Evolutionary conservation across 768 basidiomycete genomes (phyloP).

Genomic region (Suillus lakei): DNA sequence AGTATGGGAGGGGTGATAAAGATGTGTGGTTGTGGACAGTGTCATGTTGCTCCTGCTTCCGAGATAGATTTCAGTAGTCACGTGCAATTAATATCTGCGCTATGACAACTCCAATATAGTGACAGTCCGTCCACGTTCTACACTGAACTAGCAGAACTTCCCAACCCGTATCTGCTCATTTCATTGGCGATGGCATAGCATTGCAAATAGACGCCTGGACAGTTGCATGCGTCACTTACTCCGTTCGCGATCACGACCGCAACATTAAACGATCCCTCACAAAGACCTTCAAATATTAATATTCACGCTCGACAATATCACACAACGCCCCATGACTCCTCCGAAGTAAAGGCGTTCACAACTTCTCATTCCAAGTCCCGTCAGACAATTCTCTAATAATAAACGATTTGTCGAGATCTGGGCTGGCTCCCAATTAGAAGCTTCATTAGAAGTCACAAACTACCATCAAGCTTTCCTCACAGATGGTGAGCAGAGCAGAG

Average conservation of each 20-base stretch:
- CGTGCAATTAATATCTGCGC: too few species aligned
- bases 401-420: constrained; percentile 68
- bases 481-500: constrained; percentile 49
- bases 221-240: constrained; percentile 48
- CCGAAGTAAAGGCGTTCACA: constrained; percentile 44
- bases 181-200: constrained; percentile 32
- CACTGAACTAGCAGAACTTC: constrained; percentile 44
- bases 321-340: constrained; percentile 18
- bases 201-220: too few species aligned
- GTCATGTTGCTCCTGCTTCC: too few species aligned
- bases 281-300: too few species aligned
- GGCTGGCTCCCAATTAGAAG: constrained; percentile 47
- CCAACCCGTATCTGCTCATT: constrained; percentile 42
- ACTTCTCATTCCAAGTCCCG: constrained; percentile 47
- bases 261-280: constrained; percentile 52
- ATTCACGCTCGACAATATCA: too few species aligned
- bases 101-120: constrained; percentile 23
- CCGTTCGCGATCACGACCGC: constrained; percentile 53
- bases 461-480: constrained; percentile 62
- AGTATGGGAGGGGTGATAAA: too few species aligned
- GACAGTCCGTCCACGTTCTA: constrained; percentile 42
- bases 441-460: constrained; percentile 59
- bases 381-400: constrained; percentile 49
- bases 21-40: too few species aligned
- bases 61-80: too few species aligned